These are phyloP conservation scores for Nymphaea thermarum DNA, from an alignment of 164 flowering plant genomes.

Conservation along the genomic window DNA sequence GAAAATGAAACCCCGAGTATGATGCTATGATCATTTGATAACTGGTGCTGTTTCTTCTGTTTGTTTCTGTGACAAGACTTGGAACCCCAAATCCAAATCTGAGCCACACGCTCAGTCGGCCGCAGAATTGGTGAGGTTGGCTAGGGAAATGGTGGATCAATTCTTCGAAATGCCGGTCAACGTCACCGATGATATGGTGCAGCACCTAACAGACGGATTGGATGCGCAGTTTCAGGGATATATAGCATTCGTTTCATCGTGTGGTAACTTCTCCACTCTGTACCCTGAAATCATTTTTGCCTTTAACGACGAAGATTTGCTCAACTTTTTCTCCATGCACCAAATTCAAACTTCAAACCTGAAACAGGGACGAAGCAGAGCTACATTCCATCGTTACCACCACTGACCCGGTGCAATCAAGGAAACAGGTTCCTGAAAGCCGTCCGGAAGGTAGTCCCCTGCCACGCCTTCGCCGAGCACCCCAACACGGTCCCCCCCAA, in stretches of 20 bases:
- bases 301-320: neutral
- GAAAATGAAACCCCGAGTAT: too few relatives aligned
- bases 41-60: neutral
- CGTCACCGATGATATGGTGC: conserved; percentile 44
- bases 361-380: conserved; percentile 59
- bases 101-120: conserved; percentile 88
- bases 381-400: conserved; percentile 74
- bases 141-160: conserved; percentile 47
- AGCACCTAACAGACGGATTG: conserved; percentile 58
- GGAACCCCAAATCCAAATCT: conserved; percentile 91
- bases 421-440: conserved; percentile 50
- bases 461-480: conserved; percentile 23
- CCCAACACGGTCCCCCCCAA: neutral
- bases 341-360: neutral
- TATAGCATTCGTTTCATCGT: conserved; percentile 52
- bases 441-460: conserved; percentile 60
- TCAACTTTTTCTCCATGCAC: neutral
- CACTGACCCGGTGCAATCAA: conserved; percentile 78
- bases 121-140: conserved; percentile 47
- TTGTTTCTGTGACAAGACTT: conserved; percentile 36
- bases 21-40: neutral
- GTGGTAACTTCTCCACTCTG: conserved; percentile 40
- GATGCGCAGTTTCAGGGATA: conserved; percentile 60
- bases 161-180: conserved; percentile 67
- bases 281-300: neutral